Evolutionary conservation across 345 rosid species (phyloP), one percentile per base, ranked within the genome.

Genomic region (Populus ilicifolia): DNA sequence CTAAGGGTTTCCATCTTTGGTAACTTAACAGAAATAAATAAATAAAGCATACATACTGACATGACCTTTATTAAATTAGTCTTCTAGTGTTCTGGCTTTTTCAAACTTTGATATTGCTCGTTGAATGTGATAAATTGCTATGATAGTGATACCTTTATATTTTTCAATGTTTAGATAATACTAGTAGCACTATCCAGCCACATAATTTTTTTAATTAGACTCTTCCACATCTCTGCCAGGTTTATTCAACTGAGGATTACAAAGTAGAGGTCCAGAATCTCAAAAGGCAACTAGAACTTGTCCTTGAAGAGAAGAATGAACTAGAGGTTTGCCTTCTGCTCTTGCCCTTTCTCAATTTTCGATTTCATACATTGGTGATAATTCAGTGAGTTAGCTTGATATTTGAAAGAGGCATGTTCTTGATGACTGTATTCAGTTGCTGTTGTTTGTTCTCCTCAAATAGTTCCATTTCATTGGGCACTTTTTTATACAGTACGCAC

Each of bases 221-320:
- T 41, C 14, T 0, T 67, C 61, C 50, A 30, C 18, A 44, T 74
- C 59, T 16, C 23, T 80, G 9, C 72, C 87, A 91, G 93, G 89
- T 62, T 62, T 67, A 46, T 65, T 75, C 81, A 71, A 79, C 77
- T 71, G 84, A 79, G 75, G 78, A 75, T 25, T 63, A 76, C 76
- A 73, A 73, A 69, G 71, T 84, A 80, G 91, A 92, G 80, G 79
- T 90, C 69, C 85, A 87, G 82, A 77, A 86, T 81, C 91, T 93
- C 71, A 92, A 81, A 85, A 86, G 73, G 81, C 90, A 88, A 76
- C 72, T 89, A 76, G 89, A 92, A 73, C 70, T 87, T 46, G 83
- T 91, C 44, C 82, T 71, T 25, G 79, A 69, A 73, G 94, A 96
- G 82, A 93, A 90, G 81, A 83, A 86, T 73, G 86, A 85, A 70